phyloP scores from a whole-genome alignment of 140 eudicot species.

The Ambrosia hybrid region DNA sequence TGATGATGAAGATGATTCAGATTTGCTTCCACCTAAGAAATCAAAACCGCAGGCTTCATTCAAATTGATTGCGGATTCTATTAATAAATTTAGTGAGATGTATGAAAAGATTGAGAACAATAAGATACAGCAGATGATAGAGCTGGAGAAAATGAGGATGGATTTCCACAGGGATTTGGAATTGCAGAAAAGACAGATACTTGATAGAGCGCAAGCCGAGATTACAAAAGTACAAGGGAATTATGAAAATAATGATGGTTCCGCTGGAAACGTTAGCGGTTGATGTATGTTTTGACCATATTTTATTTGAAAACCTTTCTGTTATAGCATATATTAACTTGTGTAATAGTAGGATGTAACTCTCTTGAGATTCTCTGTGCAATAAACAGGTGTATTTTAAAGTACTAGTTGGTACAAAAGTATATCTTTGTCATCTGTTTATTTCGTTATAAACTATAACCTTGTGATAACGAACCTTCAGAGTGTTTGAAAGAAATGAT shows the following conservation, averaged over 20 bases:
- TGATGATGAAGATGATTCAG: conserved; percentile 54
- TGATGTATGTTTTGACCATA: conserved; percentile 31
- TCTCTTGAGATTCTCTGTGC: conserved; percentile 20
- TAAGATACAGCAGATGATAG: conserved; percentile 72
- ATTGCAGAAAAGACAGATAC: conserved; percentile 64
- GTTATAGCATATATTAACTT: conserved; percentile 29
- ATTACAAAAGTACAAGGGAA: conserved; percentile 48
- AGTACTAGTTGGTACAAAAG: neutral
- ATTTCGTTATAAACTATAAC: too few relatives aligned
- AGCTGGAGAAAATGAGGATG: conserved; percentile 81
- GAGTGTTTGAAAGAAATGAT: too few relatives aligned
- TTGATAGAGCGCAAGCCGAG: conserved; percentile 69
- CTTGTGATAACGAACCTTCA: too few relatives aligned
- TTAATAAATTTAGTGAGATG: conserved; percentile 64
- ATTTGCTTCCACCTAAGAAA: conserved; percentile 53
- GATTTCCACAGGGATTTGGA: conserved; percentile 70
- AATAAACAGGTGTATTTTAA: conserved; percentile 31
- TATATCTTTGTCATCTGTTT: neutral
- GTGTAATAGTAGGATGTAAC: conserved; percentile 38
- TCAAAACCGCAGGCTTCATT: conserved; percentile 35
- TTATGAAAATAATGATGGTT: conserved; percentile 47
- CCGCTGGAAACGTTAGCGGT: conserved; percentile 46
- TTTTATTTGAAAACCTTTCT: neutral
- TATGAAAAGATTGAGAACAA: conserved; percentile 62
- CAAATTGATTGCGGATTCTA: conserved; percentile 64